Evolutionary conservation across 805 yeast genomes (phyloP).

Genomic region (Schizosaccharomyces osmophilus): DNA sequence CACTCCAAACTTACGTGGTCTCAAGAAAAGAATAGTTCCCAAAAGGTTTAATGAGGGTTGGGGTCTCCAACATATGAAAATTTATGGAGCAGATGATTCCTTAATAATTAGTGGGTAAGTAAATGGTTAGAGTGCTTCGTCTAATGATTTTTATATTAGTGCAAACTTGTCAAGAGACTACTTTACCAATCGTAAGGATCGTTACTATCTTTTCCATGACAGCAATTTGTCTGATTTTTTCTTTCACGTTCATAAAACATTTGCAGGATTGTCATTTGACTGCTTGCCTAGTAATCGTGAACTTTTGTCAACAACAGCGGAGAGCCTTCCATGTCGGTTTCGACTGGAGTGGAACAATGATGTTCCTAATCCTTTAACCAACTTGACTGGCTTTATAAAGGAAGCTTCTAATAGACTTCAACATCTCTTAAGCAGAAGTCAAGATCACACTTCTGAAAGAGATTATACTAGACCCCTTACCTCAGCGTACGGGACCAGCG

Average conservation of each 20-base stretch:
- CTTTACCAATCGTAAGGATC: conserved; percentile 82
- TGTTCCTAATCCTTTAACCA: neutral
- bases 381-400: neutral
- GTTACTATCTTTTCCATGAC: conserved; percentile 46
- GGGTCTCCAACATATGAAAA: conserved; percentile 92
- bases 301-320: neutral
- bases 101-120: conserved; percentile 40
- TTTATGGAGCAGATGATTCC: conserved; percentile 84
- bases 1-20: conserved; percentile 61
- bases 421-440: neutral
- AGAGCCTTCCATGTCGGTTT: neutral
- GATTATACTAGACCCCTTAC: neutral
- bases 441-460: neutral
- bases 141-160: neutral
- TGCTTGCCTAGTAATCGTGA: neutral
- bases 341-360: neutral
- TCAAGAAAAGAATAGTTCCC: conserved; percentile 43
- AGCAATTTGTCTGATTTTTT: neutral
- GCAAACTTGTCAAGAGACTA: conserved; percentile 83
- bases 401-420: neutral
- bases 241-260: neutral
- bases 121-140: conserved; percentile 13
- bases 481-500: neutral
- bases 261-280: neutral
- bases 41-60: conserved; percentile 68